A percentile compares a stretch with the other conserved stretches of the same genome.
phyloP scores from a whole-genome alignment of 2,329 filamentous ascomycete species.

The Fusarium sp. region DNA sequence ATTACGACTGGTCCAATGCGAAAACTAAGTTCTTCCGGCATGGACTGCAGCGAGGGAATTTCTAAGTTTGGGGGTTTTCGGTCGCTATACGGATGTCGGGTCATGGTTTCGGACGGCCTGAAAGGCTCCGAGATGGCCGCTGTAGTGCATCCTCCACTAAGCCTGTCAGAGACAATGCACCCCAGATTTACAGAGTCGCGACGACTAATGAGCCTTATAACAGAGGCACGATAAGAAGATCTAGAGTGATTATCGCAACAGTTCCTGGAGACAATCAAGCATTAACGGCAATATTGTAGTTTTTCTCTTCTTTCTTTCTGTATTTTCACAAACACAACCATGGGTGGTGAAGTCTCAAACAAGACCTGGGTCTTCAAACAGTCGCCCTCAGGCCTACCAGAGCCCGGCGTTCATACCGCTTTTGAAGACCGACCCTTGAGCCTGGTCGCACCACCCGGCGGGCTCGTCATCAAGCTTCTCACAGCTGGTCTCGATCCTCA shows the following conservation, averaged over 20 bases:
- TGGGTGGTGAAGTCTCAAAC: neutral
- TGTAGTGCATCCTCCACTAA: neutral
- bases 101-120: neutral
- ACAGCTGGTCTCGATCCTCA: neutral
- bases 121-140: neutral
- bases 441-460: neutral
- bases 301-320: neutral
- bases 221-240: neutral
- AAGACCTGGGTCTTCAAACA: neutral
- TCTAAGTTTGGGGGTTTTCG: neutral
- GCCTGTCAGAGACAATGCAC: neutral
- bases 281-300: too few relatives aligned
- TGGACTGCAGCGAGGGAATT: neutral
- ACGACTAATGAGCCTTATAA: neutral
- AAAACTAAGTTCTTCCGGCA: neutral
- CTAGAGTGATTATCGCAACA: too few relatives aligned
- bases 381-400: neutral
- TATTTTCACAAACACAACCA: neutral
- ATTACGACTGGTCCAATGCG: neutral
- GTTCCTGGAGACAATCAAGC: neutral
- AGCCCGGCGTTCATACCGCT: neutral
- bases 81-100: neutral
- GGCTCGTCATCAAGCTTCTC: neutral
- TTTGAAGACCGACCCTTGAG: neutral
- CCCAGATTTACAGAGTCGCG: neutral